phyloP scores from a whole-genome alignment of 1,284 basidiomycete species.

The Boletus chippewaensis region DNA sequence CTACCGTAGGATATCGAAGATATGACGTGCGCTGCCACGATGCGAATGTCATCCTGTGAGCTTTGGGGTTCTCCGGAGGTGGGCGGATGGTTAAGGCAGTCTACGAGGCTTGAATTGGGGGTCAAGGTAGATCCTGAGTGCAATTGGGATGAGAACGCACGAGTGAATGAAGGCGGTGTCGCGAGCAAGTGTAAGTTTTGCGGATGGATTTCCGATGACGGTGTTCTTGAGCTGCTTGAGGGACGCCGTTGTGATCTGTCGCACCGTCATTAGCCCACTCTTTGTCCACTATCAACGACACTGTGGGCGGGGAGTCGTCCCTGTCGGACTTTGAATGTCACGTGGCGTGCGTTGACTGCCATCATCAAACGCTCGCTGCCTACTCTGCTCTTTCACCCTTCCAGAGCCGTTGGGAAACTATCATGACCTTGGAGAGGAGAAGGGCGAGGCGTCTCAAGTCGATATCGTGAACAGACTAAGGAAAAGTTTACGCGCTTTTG shows the following conservation, averaged over 20 bases:
- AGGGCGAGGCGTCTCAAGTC: too few species aligned
- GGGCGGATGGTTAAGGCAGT: constrained; percentile 44
- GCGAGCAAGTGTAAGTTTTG: constrained; percentile 50
- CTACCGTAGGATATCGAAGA: constrained; percentile 62
- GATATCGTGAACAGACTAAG: constrained; percentile 36
- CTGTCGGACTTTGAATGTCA: too few species aligned
- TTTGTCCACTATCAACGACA: too few species aligned
- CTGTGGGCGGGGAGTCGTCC: too few species aligned
- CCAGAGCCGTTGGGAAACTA: too few species aligned
- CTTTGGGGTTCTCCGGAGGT: constrained; percentile 32
- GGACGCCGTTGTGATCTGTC: constrained; percentile 33
- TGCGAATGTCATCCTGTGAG: constrained; percentile 45
- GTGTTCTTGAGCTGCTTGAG: constrained; percentile 65
- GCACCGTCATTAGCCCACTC: constrained; percentile 32
- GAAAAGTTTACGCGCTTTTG: constrained; percentile 71
- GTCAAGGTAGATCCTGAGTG: not conserved
- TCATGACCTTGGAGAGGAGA: too few species aligned
- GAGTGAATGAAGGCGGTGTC: constrained; percentile 48
- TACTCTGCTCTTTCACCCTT: too few species aligned
- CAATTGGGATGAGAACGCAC: constrained; percentile 35
- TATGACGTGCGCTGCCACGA: constrained; percentile 68
- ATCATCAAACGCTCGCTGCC: too few species aligned
- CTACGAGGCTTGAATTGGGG: constrained; percentile 42
- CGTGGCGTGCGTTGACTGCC: too few species aligned
- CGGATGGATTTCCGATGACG: constrained; percentile 68